These are phyloP conservation scores for Xerocomellus intermedius DNA, from an alignment of 768 basidiomycete genomes.

Conservation along the genomic window DNA sequence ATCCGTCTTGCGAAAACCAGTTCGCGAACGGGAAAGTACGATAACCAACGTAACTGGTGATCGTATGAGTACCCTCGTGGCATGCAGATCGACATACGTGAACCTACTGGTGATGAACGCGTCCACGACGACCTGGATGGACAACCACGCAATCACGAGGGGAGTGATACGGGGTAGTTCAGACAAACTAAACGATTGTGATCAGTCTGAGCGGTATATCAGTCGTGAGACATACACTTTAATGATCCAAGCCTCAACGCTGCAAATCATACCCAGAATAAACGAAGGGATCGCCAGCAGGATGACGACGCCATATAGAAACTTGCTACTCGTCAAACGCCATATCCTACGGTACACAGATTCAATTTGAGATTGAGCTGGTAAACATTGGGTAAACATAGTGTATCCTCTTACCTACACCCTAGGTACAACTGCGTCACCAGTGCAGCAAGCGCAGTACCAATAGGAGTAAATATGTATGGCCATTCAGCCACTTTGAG, in stretches of 20 bases:
- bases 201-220: not conserved
- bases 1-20: not conserved
- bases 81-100: no score
- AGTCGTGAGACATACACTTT: conserved; percentile 32
- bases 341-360: no score
- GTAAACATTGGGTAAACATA: no score
- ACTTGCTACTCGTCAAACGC: no score
- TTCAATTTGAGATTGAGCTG: no score
- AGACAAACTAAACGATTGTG: not conserved
- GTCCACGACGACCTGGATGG: conserved; percentile 45
- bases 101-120: conserved; percentile 25
- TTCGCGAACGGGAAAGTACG: not conserved
- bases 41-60: not conserved
- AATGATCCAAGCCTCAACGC: conserved; percentile 44
- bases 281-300: no score
- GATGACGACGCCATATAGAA: no score
- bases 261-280: conserved; percentile 43
- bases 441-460: conserved; percentile 45
- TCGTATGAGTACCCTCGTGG: not conserved
- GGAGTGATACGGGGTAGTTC: conserved; percentile 42
- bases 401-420: conserved; percentile 45
- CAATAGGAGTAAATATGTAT: conserved; percentile 49
- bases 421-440: conserved; percentile 50
- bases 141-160: conserved; percentile 48
- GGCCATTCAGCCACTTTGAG: conserved; percentile 39